phyloP scores from a whole-genome alignment of 108 stramenopile genomes.

The Asterionellopsis glacialis region DNA sequence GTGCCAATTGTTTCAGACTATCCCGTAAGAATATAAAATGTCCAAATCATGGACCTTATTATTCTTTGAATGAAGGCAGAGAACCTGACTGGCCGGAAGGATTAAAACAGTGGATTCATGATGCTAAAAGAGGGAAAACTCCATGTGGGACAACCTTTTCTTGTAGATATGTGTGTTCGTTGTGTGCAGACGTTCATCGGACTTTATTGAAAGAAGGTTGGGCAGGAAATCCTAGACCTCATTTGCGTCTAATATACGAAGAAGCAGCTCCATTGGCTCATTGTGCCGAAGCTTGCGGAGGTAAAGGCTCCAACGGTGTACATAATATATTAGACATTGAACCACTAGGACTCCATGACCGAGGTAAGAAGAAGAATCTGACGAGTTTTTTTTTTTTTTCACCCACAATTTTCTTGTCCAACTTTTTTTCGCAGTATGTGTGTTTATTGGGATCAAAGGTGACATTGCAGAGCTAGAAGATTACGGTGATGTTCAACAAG shows the following conservation, averaged over 20 bases:
- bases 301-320: conserved; percentile 42
- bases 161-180: conserved; percentile 66
- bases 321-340: conserved; percentile 7
- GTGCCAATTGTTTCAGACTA: conserved; percentile 16
- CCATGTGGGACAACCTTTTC: conserved; percentile 16
- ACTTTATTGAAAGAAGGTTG: conserved; percentile 65
- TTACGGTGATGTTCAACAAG: conserved; percentile 18
- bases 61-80: conserved; percentile 16
- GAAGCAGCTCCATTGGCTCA: conserved; percentile 62
- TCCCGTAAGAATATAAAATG: conserved; percentile 22
- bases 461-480: conserved; percentile 16
- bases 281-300: conserved; percentile 62
- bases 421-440: not conserved
- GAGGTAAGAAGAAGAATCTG: not conserved
- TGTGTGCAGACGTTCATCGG: conserved; percentile 76
- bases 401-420: too few species aligned
- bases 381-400: too few species aligned
- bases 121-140: conserved; percentile 15
- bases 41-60: conserved; percentile 12
- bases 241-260: conserved; percentile 71
- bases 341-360: conserved; percentile 10
- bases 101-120: conserved; percentile 4
- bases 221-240: conserved; percentile 23
- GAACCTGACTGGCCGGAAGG: conserved; percentile 17
- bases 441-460: conserved; percentile 16